phyloP scores from a whole-genome alignment of 345 rosid species.

The Hevea brasiliensis region DNA sequence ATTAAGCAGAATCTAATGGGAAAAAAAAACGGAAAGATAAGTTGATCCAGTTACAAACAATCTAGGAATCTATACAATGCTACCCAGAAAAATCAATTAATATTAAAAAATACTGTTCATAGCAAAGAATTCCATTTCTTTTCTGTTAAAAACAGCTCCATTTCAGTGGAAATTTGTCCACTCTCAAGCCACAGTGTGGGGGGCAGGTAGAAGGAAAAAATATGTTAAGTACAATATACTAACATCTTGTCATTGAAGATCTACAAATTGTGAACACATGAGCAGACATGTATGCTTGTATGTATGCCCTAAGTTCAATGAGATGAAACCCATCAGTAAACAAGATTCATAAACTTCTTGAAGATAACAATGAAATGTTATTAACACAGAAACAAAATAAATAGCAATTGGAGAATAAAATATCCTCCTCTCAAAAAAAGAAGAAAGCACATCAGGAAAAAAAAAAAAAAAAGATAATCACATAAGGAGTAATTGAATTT shows the following conservation, averaged over 20 bases:
- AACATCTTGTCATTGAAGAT: neutral
- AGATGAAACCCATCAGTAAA: neutral
- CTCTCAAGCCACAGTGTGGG: neutral
- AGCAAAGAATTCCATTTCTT: neutral
- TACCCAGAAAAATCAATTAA: neutral
- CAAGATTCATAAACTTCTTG: neutral
- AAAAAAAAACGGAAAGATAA: slow-evolving; percentile 1
- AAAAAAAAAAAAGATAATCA: too few species aligned
- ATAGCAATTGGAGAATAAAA: neutral
- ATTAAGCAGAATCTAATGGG: slow-evolving; percentile 10
- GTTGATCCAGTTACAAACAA: neutral
- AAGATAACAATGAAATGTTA: neutral
- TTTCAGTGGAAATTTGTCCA: neutral
- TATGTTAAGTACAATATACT: neutral
- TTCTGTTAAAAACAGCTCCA: neutral
- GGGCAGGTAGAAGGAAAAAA: neutral
- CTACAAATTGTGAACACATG: neutral
- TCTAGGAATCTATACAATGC: neutral
- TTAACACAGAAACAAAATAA: neutral
- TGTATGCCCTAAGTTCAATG: neutral
- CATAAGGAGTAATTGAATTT: too few species aligned
- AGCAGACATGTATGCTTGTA: neutral
- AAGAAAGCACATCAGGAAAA: neutral
- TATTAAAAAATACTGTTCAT: neutral
- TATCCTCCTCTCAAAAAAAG: neutral